A percentile compares a stretch with the other conserved stretches of the same genome.
Conservation (phyloP, 1,284 basidiomycete species). For the Schizophyllum amplum region DNA sequence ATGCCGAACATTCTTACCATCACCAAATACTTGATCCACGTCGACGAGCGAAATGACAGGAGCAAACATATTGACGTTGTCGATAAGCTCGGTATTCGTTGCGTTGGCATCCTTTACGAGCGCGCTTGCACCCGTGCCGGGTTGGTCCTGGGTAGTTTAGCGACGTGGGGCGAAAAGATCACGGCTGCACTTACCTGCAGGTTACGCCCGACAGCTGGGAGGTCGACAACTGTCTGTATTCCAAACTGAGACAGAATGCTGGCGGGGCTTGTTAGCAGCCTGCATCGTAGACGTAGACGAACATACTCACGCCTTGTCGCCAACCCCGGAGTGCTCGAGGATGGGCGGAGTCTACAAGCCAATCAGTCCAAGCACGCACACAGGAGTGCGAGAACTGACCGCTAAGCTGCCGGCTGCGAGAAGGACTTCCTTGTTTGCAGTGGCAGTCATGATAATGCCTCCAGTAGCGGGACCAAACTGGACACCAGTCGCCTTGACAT, state of each 20-base stretch:
- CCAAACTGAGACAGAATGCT: conserved; percentile 12
- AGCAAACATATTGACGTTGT: conserved; percentile 16
- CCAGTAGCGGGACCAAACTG: conserved; percentile 14
- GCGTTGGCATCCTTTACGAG: conserved; percentile 10
- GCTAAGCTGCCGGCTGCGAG: conserved; percentile 17
- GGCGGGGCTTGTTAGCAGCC: background rate
- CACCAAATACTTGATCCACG: conserved; percentile 18
- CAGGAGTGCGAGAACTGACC: background rate
- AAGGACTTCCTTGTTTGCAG: conserved; percentile 17
- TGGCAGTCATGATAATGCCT: conserved; percentile 11
- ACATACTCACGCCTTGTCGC: conserved; percentile 10
- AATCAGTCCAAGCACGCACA: too few species aligned
- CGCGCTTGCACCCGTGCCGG: conserved; percentile 16
- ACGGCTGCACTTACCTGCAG: too few species aligned
- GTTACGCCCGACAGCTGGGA: conserved; percentile 20
- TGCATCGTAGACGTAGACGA: too few species aligned
- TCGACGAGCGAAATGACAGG: conserved; percentile 19
- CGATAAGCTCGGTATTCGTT: conserved; percentile 9
- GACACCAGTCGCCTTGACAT: conserved; percentile 15
- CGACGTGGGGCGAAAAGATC: too few species aligned
- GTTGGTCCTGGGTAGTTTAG: conserved; percentile 16
- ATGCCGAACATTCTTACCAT: background rate
- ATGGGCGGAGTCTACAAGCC: conserved; percentile 9
- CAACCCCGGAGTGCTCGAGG: conserved; percentile 20
- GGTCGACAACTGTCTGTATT: conserved; percentile 16